A percentile compares a stretch with the other conserved stretches of the same genome.
Evolutionary conservation across 495 filamentous ascomycete species (phyloP).

Genomic region (Daldinia caldariorum): DNA sequence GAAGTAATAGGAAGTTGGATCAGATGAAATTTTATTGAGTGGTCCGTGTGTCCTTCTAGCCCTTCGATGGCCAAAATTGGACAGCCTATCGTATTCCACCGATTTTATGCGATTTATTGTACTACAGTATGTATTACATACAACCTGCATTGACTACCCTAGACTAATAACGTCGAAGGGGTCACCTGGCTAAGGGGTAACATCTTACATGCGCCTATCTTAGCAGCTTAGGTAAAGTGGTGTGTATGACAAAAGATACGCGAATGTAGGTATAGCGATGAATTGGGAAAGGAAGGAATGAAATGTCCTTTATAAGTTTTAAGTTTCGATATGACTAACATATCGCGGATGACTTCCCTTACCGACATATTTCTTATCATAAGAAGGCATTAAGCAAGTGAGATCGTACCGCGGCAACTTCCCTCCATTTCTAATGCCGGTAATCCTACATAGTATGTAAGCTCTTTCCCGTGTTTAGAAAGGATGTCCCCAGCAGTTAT

Average conservation of each 20-base stretch:
- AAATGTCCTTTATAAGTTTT: background rate
- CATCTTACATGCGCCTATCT: too few relatives aligned
- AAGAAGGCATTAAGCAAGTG: background rate
- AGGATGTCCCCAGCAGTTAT: conserved; percentile 11
- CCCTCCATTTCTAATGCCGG: conserved; percentile 16
- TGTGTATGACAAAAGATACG: conserved; percentile 2
- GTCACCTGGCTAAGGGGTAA: too few relatives aligned
- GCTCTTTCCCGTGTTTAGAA: conserved; percentile 19
- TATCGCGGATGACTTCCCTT: background rate
- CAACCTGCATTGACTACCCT: too few relatives aligned
- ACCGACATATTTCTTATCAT: background rate
- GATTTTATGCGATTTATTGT: conserved; percentile 4
- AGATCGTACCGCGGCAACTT: conserved; percentile 14
- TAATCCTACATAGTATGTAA: too few relatives aligned
- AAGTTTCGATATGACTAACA: background rate
- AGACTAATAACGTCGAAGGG: too few relatives aligned
- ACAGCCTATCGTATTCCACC: conserved; percentile 12
- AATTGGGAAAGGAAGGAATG: background rate
- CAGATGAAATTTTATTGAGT: conserved; percentile 13
- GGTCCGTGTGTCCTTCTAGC: conserved; percentile 14
- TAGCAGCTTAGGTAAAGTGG: background rate
- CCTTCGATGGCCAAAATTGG: background rate
- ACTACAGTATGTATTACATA: background rate
- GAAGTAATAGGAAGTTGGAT: conserved; percentile 11
- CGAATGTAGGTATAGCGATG: conserved; percentile 1